A percentile compares a stretch with the other conserved stretches of the same genome.
phyloP scores from a whole-genome alignment of 306 rosid species.

The Vigna unguiculata region DNA sequence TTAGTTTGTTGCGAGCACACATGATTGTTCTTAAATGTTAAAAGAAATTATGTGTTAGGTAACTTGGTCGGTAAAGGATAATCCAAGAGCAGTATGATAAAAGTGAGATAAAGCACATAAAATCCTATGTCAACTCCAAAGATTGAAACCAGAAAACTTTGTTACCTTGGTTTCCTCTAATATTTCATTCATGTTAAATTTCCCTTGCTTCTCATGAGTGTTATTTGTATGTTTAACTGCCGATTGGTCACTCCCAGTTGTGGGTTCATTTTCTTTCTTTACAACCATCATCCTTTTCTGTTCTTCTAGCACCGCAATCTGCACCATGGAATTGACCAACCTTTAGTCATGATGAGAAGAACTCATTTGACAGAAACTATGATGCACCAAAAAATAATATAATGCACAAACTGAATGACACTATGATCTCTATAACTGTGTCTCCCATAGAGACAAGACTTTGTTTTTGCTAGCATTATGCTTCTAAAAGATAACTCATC shows the following conservation, averaged over 20 bases:
- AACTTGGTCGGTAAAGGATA: not conserved
- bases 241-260: slow-evolving; percentile 46
- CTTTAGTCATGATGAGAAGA: slow-evolving; percentile 21
- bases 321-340: slow-evolving; percentile 44
- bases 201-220: slow-evolving; percentile 46
- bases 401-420: not conserved
- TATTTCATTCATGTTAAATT: slow-evolving; percentile 54
- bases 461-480: too few relatives aligned
- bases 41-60: not conserved
- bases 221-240: slow-evolving; percentile 36
- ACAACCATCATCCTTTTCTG: slow-evolving; percentile 60
- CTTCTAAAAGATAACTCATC: not conserved
- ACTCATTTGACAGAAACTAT: not conserved
- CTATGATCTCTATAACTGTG: not conserved
- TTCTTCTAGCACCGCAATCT: slow-evolving; percentile 87
- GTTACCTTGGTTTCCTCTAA: slow-evolving; percentile 61
- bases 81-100: not conserved
- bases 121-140: slow-evolving; percentile 8
- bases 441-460: not conserved
- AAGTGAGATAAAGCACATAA: not conserved
- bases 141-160: slow-evolving; percentile 4
- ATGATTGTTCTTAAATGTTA: not conserved
- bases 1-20: not conserved
- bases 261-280: slow-evolving; percentile 52
- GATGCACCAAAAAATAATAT: slow-evolving; percentile 28